Percentiles rank a stretch among this genome's conserved stretches.
These are phyloP conservation scores for Rhynchospora breviuscula DNA, from an alignment of 176 grass and related monocot species.

Conservation along the genomic window DNA sequence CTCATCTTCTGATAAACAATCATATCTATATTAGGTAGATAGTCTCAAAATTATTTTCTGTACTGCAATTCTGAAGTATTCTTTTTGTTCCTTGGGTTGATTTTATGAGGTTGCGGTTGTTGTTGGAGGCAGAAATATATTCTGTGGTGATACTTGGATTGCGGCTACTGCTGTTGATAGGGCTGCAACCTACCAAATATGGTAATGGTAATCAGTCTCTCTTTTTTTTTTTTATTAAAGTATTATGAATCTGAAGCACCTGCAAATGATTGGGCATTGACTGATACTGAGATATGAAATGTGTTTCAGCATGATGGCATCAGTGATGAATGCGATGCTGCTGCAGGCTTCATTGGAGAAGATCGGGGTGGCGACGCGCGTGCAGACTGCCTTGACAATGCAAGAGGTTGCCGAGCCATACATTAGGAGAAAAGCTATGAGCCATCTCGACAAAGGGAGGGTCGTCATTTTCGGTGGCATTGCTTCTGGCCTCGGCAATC, in stretches of 20 bases:
- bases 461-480: slow-evolving; percentile 84
- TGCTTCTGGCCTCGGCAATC: slow-evolving; percentile 59
- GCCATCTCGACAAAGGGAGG: slow-evolving; percentile 92
- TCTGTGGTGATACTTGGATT: slow-evolving; percentile 71
- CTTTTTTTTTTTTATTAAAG: background rate
- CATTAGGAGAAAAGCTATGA: slow-evolving; percentile 72
- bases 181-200: slow-evolving; percentile 68
- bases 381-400: slow-evolving; percentile 75
- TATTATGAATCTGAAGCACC: too few species aligned
- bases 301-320: slow-evolving; percentile 83
- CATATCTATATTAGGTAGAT: background rate
- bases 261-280: background rate
- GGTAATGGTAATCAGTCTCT: slow-evolving; percentile 30
- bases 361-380: slow-evolving; percentile 68
- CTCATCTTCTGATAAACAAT: background rate
- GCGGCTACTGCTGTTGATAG: slow-evolving; percentile 74
- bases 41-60: background rate
- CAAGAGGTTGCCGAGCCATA: slow-evolving; percentile 91
- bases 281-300: background rate
- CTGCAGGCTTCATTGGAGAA: slow-evolving; percentile 93
- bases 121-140: slow-evolving; percentile 84
- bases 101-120: slow-evolving; percentile 75
- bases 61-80: background rate
- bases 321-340: slow-evolving; percentile 85
- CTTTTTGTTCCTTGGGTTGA: background rate